Evolutionary conservation across 345 rosid genomes (phyloP), one percentile per base, ranked within the genome.

Genomic region (Murraya paniculata): DNA sequence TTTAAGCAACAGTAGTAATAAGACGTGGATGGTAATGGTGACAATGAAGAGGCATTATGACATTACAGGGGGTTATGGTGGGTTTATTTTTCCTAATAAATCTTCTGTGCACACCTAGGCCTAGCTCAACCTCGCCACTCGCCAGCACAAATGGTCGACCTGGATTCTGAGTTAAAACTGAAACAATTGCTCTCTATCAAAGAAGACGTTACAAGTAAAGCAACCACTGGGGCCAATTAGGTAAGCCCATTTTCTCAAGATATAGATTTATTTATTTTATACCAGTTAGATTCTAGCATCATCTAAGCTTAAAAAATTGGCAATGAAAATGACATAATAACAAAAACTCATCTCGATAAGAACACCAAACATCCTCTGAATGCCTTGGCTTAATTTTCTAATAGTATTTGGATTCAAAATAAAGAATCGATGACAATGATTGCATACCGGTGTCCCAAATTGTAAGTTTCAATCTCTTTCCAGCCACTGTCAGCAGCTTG

Each of bases 401-500:
- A 19, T 27, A 67, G 35, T 3, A 45, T 18, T 30, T 18, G 13
- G 31, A 55, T 28, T 58, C 68, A 10, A 36, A 25, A 58, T 9
- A 64, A 75, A 64, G 21, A 81, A 30, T 28, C 50, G 67, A 64
- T 27, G 0, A n/a, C 27, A n/a, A 38, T 8, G 38, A 59, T 59
- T 58, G 50, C 82, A 62, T 82, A 95, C 98, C 98, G 64, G 98
- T 95, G 81, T 95, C 98, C 98, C 98, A 95, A 24, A 95, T 93
- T 45, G 98, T 95, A 60, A 95, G 93, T 91, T 95, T 95, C 69
- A 95, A 78, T 80, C 90, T 85, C 89, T 89, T 93, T 79, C 92
- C 98, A 64, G 90, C 94, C 4, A 95, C 94, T 41, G 84, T 86
- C 68, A 95, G 85, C 77, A 79, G 90, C 89, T 93, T 93, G 92